Evolutionary conservation across 768 basidiomycete species (phyloP).

Genomic region (Kockovaella imperatae): DNA sequence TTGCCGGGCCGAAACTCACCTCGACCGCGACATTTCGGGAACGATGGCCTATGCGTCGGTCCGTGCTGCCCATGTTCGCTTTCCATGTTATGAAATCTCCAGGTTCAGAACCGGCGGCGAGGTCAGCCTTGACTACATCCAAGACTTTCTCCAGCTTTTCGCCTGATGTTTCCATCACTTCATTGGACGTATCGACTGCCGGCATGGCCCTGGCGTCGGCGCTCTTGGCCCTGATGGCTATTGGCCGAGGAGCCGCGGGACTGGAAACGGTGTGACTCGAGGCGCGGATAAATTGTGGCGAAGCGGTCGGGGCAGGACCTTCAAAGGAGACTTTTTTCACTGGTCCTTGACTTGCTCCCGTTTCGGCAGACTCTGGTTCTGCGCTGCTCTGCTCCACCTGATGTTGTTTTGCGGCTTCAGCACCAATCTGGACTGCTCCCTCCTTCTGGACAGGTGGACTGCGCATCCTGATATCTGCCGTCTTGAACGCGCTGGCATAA

Average conservation of each 20-base stretch:
- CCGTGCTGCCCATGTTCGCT: neutral
- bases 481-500: constrained; percentile 87
- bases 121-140: constrained; percentile 74
- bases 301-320: neutral
- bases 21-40: constrained; percentile 25
- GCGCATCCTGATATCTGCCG: constrained; percentile 72
- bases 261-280: too few relatives aligned
- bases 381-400: constrained; percentile 48
- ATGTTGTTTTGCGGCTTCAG: constrained; percentile 78
- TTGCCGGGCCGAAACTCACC: constrained; percentile 17
- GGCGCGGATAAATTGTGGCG: too few relatives aligned
- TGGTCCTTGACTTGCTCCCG: neutral
- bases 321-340: constrained; percentile 15
- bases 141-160: constrained; percentile 59
- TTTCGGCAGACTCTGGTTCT: neutral
- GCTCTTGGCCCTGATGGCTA: too few relatives aligned
- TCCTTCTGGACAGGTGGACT: constrained; percentile 60
- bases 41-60: constrained; percentile 2
- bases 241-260: too few relatives aligned
- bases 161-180: constrained; percentile 18
- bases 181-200: constrained; percentile 17
- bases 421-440: constrained; percentile 69
- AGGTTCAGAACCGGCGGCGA: constrained; percentile 53
- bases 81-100: neutral
- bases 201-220: neutral